Evolutionary conservation across 108 stramenopile genomes (phyloP), one percentile per base, ranked within the genome.

Genomic region (Nitzschia sp.): DNA sequence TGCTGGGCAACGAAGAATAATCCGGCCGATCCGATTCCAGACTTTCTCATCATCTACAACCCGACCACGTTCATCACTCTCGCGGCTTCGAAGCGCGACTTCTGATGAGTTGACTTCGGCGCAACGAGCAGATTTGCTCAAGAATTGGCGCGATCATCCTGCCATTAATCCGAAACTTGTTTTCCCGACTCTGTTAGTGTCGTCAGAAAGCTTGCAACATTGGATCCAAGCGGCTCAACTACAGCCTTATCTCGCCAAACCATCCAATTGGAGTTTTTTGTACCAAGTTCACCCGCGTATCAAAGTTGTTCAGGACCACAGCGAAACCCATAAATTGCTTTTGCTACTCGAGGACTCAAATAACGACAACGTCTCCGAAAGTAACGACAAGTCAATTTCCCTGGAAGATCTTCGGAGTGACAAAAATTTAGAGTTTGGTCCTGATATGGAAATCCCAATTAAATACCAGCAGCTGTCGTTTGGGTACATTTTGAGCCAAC

Each of bases 211-310:
- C 5, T 29, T 82, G 2, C 71, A 72, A 19, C 64, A 34, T 24
- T 48, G 75, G 42, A 36, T 85, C 0, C 48, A 48, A 25, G 53
- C 60, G 25, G 63, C 70, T 29, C 8, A 45, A 19, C 32, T 78
- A 24, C 71, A 81, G 66, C 68, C 75, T 2, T 85, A 62, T 48
- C 68, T 93, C 51, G 86, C 88, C 9, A 66, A 74, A 29, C 49
- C 66, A 28, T 57, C 68, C 47, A 46, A 48, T 8, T 81, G 80
- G 70, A 62, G 78, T 9, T 66, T 81, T 4, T 47, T 88, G 23
- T 59, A 81, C n/a, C 80, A 82, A 17, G 56, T 86, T 9, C 90
- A 88, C 78, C 86, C 85, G 15, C 78, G 78, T 19, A 75, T 87
- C 56, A 89, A 89, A 71, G 59, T 90, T 2, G 88, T 91, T 1